phyloP scores from a whole-genome alignment of 2,329 filamentous ascomycete species.

The Annulohypoxylon truncatum region DNA sequence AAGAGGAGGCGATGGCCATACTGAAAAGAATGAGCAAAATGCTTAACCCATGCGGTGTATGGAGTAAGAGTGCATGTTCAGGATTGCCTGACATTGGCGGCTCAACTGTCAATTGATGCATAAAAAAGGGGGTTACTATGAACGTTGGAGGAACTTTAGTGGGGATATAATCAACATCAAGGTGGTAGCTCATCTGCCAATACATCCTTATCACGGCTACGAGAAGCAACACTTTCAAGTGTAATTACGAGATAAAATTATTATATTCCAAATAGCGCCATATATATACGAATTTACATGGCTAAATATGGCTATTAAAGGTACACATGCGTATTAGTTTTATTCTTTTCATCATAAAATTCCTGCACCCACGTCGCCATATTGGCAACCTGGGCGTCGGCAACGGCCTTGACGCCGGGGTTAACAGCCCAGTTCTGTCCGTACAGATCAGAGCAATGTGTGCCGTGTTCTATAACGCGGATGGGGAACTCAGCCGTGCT shows the following conservation, averaged over 20 bases:
- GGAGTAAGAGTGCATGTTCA: too few relatives aligned
- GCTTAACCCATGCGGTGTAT: too few relatives aligned
- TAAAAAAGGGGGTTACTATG: too few relatives aligned
- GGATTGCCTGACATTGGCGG: too few relatives aligned
- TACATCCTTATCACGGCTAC: neutral
- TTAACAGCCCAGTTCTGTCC: slow-evolving; percentile 63
- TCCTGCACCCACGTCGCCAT: slow-evolving; percentile 67
- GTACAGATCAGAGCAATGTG: slow-evolving; percentile 56
- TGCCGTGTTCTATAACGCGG: slow-evolving; percentile 51
- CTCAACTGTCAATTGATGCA: too few relatives aligned
- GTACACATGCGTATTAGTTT: slow-evolving; percentile 3
- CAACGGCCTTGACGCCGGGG: slow-evolving; percentile 60
- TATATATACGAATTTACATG: neutral
- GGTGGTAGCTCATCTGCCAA: too few relatives aligned
- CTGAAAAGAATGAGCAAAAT: too few relatives aligned
- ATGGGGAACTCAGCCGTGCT: slow-evolving; percentile 51
- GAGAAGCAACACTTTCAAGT: neutral
- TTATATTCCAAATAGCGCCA: neutral
- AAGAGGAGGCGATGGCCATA: too few relatives aligned
- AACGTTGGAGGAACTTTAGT: neutral
- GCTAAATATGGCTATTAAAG: slow-evolving; percentile 24
- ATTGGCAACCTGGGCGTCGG: slow-evolving; percentile 62
- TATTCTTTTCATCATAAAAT: slow-evolving; percentile 54
- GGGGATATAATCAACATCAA: neutral
- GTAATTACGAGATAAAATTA: neutral